Evolutionary conservation across 169 alveolate species (phyloP).

Genomic region (Plasmodium chabaudi): DNA sequence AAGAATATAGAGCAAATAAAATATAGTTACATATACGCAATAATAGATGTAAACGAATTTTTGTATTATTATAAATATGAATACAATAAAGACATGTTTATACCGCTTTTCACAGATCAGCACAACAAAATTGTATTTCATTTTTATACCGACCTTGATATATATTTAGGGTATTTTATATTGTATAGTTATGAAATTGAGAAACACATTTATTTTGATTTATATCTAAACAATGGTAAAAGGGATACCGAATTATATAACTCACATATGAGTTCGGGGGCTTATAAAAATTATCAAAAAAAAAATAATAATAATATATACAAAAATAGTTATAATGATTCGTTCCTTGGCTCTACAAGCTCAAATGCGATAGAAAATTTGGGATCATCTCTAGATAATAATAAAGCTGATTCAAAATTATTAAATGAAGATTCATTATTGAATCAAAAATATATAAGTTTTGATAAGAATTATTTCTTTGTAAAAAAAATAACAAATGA

Average conservation of each 20-base stretch:
- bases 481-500: conserved; percentile 60
- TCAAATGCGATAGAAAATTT: conserved; percentile 43
- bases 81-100: conserved; percentile 63
- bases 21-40: conserved; percentile 60
- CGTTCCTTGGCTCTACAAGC: conserved; percentile 20
- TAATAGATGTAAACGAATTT: conserved; percentile 68
- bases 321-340: conserved; percentile 18
- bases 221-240: background rate
- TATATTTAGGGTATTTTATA: conserved; percentile 49
- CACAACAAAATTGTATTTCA: conserved; percentile 50
- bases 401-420: background rate
- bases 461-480: conserved; percentile 69
- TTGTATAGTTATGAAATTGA: conserved; percentile 60
- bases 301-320: background rate
- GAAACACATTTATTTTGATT: conserved; percentile 63
- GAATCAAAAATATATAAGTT: conserved; percentile 38
- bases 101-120: conserved; percentile 57
- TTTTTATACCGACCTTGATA: conserved; percentile 50
- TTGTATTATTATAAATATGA: conserved; percentile 66
- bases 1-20: conserved; percentile 41
- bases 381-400: conserved; percentile 14
- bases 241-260: conserved; percentile 15
- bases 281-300: too few species aligned
- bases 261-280: background rate
- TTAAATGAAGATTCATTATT: conserved; percentile 36